These are phyloP conservation scores for Tetracladium maxilliforme DNA, from an alignment of 2,329 filamentous ascomycete species.

Conservation along the genomic window DNA sequence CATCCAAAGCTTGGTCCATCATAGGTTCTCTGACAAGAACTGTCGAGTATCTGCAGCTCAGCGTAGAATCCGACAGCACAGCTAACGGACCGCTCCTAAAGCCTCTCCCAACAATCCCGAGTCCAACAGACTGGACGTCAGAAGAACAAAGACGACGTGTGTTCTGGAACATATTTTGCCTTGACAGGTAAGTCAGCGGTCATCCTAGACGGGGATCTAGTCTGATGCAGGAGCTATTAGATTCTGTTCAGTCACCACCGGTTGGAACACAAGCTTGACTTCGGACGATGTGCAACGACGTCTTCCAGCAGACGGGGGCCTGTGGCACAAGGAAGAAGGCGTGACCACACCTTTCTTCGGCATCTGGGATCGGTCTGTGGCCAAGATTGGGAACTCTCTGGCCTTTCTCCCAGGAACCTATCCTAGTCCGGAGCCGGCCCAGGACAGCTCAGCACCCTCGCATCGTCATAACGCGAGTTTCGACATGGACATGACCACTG, in stretches of 20 bases:
- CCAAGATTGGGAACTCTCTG: conserved; percentile 21
- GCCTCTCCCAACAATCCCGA: conserved; percentile 12
- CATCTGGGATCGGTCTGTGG: conserved; percentile 25
- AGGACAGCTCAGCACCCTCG: conserved; percentile 1
- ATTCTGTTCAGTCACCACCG: conserved; percentile 4
- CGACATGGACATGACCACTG: conserved; percentile 18
- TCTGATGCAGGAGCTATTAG: conserved; percentile 1
- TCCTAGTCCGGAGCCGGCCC: conserved; percentile 4
- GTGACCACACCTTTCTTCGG: conserved; percentile 26
- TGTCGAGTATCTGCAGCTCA: conserved; percentile 11
- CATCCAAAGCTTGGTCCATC: conserved; percentile 9
- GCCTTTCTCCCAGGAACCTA: conserved; percentile 18
- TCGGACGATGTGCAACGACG: conserved; percentile 19
- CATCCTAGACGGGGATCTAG: background rate
- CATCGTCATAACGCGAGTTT: conserved; percentile 7
- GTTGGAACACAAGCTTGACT: conserved; percentile 21
- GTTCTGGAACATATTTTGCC: conserved; percentile 24
- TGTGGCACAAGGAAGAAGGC: conserved; percentile 23
- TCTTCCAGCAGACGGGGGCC: conserved; percentile 22
- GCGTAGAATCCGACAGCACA: conserved; percentile 4
- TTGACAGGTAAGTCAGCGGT: conserved; percentile 13
- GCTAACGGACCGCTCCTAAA: conserved; percentile 8
- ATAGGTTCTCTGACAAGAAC: conserved; percentile 10
- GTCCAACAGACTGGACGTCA: conserved; percentile 17
- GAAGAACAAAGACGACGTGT: conserved; percentile 21